phyloP scores from a whole-genome alignment of 2,329 filamentous ascomycete genomes.

The Neurospora sp. region DNA sequence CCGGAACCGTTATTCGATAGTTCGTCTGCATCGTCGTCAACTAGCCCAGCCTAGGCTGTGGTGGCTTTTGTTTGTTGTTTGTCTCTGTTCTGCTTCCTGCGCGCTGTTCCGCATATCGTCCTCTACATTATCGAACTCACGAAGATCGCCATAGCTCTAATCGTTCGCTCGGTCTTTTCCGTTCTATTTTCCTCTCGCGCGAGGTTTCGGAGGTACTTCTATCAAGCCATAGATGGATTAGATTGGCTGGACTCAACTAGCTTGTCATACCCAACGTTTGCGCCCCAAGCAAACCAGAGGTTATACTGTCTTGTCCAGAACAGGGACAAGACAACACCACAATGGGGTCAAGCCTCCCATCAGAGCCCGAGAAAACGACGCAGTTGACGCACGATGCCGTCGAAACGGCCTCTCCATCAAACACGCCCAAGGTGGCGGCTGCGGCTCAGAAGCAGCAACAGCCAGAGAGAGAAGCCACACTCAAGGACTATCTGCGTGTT shows the following conservation, averaged over 20 bases:
- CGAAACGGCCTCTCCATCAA: not conserved
- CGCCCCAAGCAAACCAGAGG: not conserved
- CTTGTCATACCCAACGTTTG: not conserved
- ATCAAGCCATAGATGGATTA: not conserved
- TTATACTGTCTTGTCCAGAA: not conserved
- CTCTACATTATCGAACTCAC: not conserved
- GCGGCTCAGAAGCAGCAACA: not conserved
- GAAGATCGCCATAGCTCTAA: not conserved
- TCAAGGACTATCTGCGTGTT: constrained; percentile 40
- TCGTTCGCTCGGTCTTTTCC: not conserved
- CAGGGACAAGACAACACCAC: not conserved
- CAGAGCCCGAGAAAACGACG: not conserved
- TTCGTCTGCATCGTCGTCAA: not conserved
- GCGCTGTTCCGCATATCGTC: not conserved
- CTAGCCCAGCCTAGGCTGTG: not conserved
- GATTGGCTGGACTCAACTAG: not conserved
- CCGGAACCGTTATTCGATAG: not conserved
- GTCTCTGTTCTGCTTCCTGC: not conserved
- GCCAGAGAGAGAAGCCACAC: constrained; percentile 34
- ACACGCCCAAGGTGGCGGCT: not conserved
- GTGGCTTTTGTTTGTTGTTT: not conserved
- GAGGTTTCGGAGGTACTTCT: not conserved
- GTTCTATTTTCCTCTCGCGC: not conserved
- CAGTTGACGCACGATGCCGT: not conserved
- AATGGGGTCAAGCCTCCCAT: not conserved